Evolutionary conservation across 352 stramenopile genomes (phyloP).

Genomic region (Globisporangium lucens): DNA sequence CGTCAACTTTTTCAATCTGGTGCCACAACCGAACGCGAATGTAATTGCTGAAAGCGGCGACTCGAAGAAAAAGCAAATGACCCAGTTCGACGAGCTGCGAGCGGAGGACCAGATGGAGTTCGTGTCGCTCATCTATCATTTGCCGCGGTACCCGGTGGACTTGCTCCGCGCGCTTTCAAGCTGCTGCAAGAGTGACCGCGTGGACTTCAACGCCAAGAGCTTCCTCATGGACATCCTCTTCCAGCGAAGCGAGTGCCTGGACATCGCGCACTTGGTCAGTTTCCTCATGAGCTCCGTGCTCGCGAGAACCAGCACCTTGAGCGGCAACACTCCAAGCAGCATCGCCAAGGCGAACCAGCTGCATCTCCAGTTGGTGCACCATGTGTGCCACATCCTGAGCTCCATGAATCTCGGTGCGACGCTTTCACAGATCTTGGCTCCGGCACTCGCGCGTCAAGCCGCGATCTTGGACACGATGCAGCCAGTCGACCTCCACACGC

Average conservation of each 20-base stretch:
- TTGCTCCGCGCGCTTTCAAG: slow-evolving; percentile 67
- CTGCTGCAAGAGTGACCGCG: slow-evolving; percentile 66
- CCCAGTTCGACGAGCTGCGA: slow-evolving; percentile 52
- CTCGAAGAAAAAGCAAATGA: slow-evolving; percentile 11
- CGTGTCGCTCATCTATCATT: slow-evolving; percentile 69
- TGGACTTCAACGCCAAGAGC: slow-evolving; percentile 70
- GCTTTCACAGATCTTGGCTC: slow-evolving; percentile 65
- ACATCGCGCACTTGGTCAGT: slow-evolving; percentile 74
- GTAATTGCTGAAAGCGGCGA: background rate
- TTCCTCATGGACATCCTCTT: slow-evolving; percentile 82
- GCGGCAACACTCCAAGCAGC: slow-evolving; percentile 15
- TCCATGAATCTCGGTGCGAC: slow-evolving; percentile 67
- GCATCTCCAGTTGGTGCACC: slow-evolving; percentile 55
- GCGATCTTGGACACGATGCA: slow-evolving; percentile 32
- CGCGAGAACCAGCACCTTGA: slow-evolving; percentile 20
- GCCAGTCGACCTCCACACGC: slow-evolving; percentile 49
- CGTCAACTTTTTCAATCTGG: slow-evolving; percentile 61
- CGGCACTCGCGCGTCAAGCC: slow-evolving; percentile 52
- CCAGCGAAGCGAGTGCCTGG: slow-evolving; percentile 53
- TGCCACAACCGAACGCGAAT: slow-evolving; percentile 14
- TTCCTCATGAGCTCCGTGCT: slow-evolving; percentile 79
- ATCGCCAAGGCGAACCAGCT: slow-evolving; percentile 22
- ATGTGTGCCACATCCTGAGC: slow-evolving; percentile 61
- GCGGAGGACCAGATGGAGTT: slow-evolving; percentile 62
- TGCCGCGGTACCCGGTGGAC: slow-evolving; percentile 62